A percentile compares a stretch with the other conserved stretches of the same genome.
Conservation (phyloP, 2,329 filamentous ascomycete species). For the Claviceps capensis region DNA sequence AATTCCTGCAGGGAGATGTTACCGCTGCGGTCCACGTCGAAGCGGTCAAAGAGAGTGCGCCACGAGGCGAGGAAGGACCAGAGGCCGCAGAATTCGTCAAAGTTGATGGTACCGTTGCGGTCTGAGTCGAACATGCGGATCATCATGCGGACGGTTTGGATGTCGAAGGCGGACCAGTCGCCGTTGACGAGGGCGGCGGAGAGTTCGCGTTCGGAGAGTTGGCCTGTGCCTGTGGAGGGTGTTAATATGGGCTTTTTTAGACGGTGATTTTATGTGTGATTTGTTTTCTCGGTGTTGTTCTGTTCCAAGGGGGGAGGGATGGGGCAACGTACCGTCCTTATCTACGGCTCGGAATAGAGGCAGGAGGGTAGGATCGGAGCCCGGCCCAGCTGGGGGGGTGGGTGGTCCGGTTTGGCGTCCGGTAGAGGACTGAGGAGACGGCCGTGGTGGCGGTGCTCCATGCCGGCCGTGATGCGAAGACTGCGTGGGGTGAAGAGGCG, state of each 20-base stretch:
- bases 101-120: constrained; percentile 76
- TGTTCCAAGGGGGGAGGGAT: no score
- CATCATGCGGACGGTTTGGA: constrained; percentile 95
- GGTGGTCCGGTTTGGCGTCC: constrained; percentile 47
- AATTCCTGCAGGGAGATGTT: constrained; percentile 82
- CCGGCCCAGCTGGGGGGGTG: constrained; percentile 42
- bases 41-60: constrained; percentile 88
- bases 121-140: constrained; percentile 98
- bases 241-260: not conserved
- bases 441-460: constrained; percentile 10
- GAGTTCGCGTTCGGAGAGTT: constrained; percentile 76
- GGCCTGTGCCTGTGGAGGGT: constrained; percentile 48
- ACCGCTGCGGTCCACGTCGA: constrained; percentile 76
- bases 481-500: constrained; percentile 4
- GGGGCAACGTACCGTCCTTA: constrained; percentile 48
- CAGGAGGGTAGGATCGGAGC: constrained; percentile 60
- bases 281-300: no score
- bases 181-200: constrained; percentile 87
- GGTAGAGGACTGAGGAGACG: constrained; percentile 28
- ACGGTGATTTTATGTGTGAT: no score
- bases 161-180: constrained; percentile 88
- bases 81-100: constrained; percentile 89
- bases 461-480: not conserved
- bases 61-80: constrained; percentile 95
- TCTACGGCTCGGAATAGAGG: constrained; percentile 86